Evolutionary conservation across 352 stramenopile species (phyloP), one percentile per base, ranked within the genome.

Genomic region (Phytophthora cryptogea): DNA sequence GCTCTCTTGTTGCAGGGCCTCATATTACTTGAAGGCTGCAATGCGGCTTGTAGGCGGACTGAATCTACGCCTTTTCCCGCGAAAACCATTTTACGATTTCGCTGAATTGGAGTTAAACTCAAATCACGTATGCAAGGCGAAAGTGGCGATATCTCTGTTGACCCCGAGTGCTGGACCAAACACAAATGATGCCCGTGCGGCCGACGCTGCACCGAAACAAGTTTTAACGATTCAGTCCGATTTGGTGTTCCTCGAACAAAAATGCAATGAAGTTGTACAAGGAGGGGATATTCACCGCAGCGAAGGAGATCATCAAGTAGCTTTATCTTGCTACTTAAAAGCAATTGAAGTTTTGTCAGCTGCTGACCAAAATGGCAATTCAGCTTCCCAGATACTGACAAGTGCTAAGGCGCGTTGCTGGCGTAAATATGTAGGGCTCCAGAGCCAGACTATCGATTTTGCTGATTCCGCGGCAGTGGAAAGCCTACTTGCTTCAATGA

Each of bases 11-110:
- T 61, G 2, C 36, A 88, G 75, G 36, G 68, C 82, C 49, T 69
- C 69, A 6, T 51, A 69, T 14, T 92, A 89, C 48, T 85, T 86
- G 37, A 64, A 57, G 0, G 80, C 90, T 28, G 83, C 83, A 4
- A 89, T 92, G 80, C 59, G 76, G 17, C 66, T 92, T n/a, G 83
- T 90, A 10, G 74, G 80, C 35, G 76, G 79, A 6, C 31, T 92
- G 4, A 63, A 80, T n/a, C 65, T 88, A 20, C 52, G 44, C 14
- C 74, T 76, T 10, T 88, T 87, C n/a, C 72, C 74, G 45, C 77
- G 68, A 16, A 60, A 67, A 26, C 83, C 83, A 16, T 88, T 89
- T 60, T 83, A 79, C 43, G 69, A 86, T 41, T 92, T 82, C 28
- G 80, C 79, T 8, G 70, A 87, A 53, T 45, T 92, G 42, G 74